These are phyloP conservation scores for Hyaloscypha variabilis DNA, from an alignment of 495 filamentous ascomycete species.

Conservation along the genomic window DNA sequence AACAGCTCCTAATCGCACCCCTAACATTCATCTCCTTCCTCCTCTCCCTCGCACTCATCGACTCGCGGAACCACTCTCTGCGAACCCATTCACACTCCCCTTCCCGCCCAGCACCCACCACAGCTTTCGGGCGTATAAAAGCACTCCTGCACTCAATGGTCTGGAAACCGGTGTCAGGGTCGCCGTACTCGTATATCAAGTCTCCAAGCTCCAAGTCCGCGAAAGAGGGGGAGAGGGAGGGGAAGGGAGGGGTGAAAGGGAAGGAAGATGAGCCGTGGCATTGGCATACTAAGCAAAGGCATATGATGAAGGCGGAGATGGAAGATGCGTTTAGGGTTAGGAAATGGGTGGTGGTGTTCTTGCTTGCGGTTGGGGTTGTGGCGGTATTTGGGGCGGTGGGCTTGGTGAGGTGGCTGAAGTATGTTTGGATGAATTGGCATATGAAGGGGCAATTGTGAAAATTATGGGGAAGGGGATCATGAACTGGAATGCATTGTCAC, in stretches of 20 bases:
- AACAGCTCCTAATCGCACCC: constrained; percentile 49
- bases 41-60: constrained; percentile 51
- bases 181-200: constrained; percentile 28
- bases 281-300: constrained; percentile 53
- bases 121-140: constrained; percentile 10
- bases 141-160: constrained; percentile 21
- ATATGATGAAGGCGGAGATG: constrained; percentile 52
- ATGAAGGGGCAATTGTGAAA: background rate
- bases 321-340: constrained; percentile 54
- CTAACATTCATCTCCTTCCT: constrained; percentile 53
- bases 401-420: constrained; percentile 5
- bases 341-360: constrained; percentile 37
- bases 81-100: constrained; percentile 12
- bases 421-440: constrained; percentile 12
- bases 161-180: constrained; percentile 35
- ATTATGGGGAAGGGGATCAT: background rate
- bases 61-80: constrained; percentile 38
- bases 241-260: background rate
- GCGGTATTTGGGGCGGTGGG: constrained; percentile 2
- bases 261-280: constrained; percentile 35
- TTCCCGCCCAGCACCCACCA: constrained; percentile 4
- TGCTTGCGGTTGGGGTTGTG: constrained; percentile 28
- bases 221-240: background rate
- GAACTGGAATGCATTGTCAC: too few relatives aligned
- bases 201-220: background rate